Base-by-base conservation (phyloP, 768 basidiomycete genomes). In the Tremella fuciformis region DNA sequence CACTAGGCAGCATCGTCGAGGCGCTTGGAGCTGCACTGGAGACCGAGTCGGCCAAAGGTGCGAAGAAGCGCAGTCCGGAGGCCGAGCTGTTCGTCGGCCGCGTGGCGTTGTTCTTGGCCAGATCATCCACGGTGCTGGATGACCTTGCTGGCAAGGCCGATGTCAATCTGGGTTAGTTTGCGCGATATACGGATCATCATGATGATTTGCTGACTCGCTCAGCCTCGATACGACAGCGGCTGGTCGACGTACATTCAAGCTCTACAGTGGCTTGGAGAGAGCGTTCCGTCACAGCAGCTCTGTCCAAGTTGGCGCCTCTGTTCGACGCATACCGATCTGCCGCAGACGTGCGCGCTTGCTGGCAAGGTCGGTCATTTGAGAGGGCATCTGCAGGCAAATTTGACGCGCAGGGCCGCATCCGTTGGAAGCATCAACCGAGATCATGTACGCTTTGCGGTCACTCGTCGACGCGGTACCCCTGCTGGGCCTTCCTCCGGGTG, bases 1-100 rank as follows among this genome's bases (percentile, higher is more conserved):
- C 57, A 4, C 50, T 65, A 24, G 37, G 47, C 3, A 38, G 40
- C 15, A 29, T 73, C 13, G 56, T 66, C 3, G 53, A 34, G 13
- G 50, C 50, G 0, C 42, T 74, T 34, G 25, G 55, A 18, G 57
- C 22, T 19, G 49, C 59, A 1, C 47, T 67, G 26, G 65, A 62
- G 3, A 52, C 40, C n/a, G 59, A 25, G 15, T 19, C 37, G 2
- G 40, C 16, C 9, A 38, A 52, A 50, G 53, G 59, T 11, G 61
- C 59, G 24, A 58, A 41, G 3, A 57, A 58, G 47, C 41, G 37
- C 7, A 53, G 53, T 19, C 39, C 69, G 8, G 66, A 62, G 21
- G 64, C 57, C 8, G 65, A 69, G 39, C 21, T 74, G 26, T 63
- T 71, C 26, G 49, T 74, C 24, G 72, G 72, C 1, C 29, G 69